Percentiles rank a stretch among this genome's conserved stretches.
Conservation (phyloP, 345 rosid genomes). For the Gossypium bickii region DNA sequence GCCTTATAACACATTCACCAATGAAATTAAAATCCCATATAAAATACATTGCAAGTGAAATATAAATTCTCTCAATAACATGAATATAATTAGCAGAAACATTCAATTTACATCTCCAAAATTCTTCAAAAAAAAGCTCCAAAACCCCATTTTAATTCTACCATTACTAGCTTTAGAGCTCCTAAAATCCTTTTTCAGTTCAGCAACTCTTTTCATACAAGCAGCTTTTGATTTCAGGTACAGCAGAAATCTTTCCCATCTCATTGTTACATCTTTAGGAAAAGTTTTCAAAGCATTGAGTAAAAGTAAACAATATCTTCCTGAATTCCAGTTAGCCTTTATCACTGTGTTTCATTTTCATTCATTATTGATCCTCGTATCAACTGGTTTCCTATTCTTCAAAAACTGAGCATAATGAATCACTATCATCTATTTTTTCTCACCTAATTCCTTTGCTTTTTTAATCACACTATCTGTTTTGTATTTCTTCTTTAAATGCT, state of each 20-base stretch:
- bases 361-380: conserved; percentile 33
- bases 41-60: background rate
- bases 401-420: conserved; percentile 69
- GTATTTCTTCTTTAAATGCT: conserved; percentile 65
- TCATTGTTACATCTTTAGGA: conserved; percentile 74
- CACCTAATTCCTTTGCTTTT: conserved; percentile 71
- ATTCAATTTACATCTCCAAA: conserved; percentile 16
- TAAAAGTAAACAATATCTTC: conserved; percentile 88
- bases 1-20: background rate
- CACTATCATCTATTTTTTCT: conserved; percentile 53
- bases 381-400: conserved; percentile 76
- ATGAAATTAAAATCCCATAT: background rate
- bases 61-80: background rate
- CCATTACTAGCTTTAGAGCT: conserved; percentile 65
- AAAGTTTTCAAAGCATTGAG: conserved; percentile 80
- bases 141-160: background rate
- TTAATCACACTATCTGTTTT: conserved; percentile 66
- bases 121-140: no score
- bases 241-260: conserved; percentile 95
- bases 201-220: conserved; percentile 84
- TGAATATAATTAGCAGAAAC: background rate
- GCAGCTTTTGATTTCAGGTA: conserved; percentile 75
- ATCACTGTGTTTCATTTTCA: background rate
- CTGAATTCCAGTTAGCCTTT: conserved; percentile 47
- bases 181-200: conserved; percentile 67